Evolutionary conservation across 208 protist species (phyloP).

Genomic region (Crithidia acanthocephali): DNA sequence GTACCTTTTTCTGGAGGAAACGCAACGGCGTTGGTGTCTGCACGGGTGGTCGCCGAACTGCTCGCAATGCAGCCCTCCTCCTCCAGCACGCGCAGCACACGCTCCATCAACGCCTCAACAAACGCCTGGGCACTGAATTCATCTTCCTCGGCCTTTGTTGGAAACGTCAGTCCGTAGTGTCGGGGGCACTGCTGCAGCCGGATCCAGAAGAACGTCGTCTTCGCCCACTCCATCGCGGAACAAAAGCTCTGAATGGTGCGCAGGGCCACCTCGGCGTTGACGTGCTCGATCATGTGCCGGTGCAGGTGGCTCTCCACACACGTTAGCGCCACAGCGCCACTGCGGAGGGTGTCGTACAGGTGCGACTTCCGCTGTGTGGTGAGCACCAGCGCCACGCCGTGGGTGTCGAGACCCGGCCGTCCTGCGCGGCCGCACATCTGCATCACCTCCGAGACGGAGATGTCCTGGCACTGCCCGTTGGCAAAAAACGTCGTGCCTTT

Average conservation of each 20-base stretch:
- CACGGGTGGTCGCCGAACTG: too few relatives aligned
- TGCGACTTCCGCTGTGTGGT: constrained; percentile 67
- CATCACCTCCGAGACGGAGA: constrained; percentile 97
- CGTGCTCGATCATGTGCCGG: constrained; percentile 91
- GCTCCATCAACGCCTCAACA: constrained; percentile 65
- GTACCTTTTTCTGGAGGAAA: neutral
- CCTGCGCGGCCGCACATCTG: constrained; percentile 98
- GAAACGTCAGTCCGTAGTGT: constrained; percentile 80
- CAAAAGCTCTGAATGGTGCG: constrained; percentile 83
- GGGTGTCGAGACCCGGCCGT: constrained; percentile 82
- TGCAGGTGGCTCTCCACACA: constrained; percentile 84
- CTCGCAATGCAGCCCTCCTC: constrained; percentile 56
- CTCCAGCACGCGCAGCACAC: constrained; percentile 60
- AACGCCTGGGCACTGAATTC: constrained; percentile 61
- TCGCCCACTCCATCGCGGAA: constrained; percentile 83
- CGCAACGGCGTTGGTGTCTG: neutral
- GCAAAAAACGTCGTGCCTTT: constrained; percentile 99
- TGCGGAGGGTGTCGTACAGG: constrained; percentile 66
- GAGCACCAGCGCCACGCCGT: constrained; percentile 90
- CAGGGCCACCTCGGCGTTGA: constrained; percentile 94
- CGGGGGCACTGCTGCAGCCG: constrained; percentile 64
- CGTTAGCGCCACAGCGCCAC: constrained; percentile 35
- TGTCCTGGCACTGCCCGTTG: constrained; percentile 90
- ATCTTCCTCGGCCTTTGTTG: constrained; percentile 42
- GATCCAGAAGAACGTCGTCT: constrained; percentile 93